Evolutionary conservation across 228 moss, liverwort and hornwort genomes (phyloP), one percentile per base, ranked within the genome.

Genomic region (Sphagnum magellanicum): DNA sequence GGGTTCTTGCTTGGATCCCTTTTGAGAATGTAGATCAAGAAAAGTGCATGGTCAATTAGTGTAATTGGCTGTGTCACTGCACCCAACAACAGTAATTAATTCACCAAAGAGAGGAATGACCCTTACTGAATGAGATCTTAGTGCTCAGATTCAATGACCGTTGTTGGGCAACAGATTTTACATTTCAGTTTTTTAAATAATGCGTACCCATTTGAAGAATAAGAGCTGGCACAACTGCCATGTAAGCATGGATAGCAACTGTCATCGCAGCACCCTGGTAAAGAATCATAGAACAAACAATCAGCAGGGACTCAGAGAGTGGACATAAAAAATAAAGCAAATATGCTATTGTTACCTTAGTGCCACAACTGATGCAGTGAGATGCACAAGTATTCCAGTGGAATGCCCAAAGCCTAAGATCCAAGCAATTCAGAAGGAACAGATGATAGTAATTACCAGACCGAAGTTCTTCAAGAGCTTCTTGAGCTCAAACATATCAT

Each of bases 161-260:
- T 32, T 32, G 32, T 55, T 4, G 2, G 12, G 55, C 8, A 55
- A 12, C 8, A 55, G 55, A 55, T 55, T 55, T 55, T 55, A 55
- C 12, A 55, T 12, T 8, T 55, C 55, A 55, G 32, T 32, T 32
- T 32, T 32, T 1, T 0, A 8, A 55, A 55, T 55, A 55, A 55
- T 12, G 6, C 50, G 10, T 73, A 92, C 91, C 89, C 80, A 90
- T 78, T 78, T 90, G 92, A 48, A 92, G 64, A 52, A 92, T 68
- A 64, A 92, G 84, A n/a, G 92, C 90, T 51, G 92, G 92, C 63
- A 92, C 90, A 50, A 88, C 92, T 66, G 78, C 79, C 92, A 92
- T 82, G 68, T 92, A 92, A 7, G 83, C 79, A 72, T 92, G 92
- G 14, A 92, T 92, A 59, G 79, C 90, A 51, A 90, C 66, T 16